Evolutionary conservation across 1,284 basidiomycete genomes (phyloP).

Genomic region (Apiotrichum brassicae): DNA sequence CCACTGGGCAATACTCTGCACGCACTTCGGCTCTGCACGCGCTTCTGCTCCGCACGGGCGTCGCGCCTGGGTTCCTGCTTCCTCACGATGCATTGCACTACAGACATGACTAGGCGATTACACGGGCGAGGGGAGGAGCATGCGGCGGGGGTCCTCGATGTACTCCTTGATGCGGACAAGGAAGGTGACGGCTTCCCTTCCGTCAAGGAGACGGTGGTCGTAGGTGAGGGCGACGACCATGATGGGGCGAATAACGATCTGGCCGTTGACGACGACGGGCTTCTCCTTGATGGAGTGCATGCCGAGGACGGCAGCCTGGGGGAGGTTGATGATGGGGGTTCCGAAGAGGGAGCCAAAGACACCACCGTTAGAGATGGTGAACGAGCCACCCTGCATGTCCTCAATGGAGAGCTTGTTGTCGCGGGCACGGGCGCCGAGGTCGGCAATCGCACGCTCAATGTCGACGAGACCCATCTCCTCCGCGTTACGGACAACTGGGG

Average conservation of each 20-base stretch:
- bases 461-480: conserved; percentile 81
- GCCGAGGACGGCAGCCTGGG: conserved; percentile 89
- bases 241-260: conserved; percentile 85
- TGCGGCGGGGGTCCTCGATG: conserved; percentile 62
- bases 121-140: conserved; percentile 52
- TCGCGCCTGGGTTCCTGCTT: no score
- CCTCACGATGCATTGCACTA: conserved; percentile 10
- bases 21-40: no score
- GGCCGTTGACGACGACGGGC: conserved; percentile 84
- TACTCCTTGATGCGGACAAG: conserved; percentile 70
- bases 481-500: conserved; percentile 88
- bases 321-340: conserved; percentile 95
- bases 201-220: conserved; percentile 93
- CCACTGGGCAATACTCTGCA: no score
- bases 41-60: no score
- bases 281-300: conserved; percentile 97
- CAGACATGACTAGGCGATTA: conserved; percentile 18
- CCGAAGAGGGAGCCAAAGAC: conserved; percentile 96
- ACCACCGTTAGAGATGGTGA: conserved; percentile 99
- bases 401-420: conserved; percentile 93
- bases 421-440: conserved; percentile 68
- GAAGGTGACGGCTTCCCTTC: conserved; percentile 95
- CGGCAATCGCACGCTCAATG: conserved; percentile 87
- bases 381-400: conserved; percentile 93
- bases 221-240: conserved; percentile 95